Evolutionary conservation across 192 early-diverging fungal genomes (phyloP).

Genomic region (Coemansia sp.): DNA sequence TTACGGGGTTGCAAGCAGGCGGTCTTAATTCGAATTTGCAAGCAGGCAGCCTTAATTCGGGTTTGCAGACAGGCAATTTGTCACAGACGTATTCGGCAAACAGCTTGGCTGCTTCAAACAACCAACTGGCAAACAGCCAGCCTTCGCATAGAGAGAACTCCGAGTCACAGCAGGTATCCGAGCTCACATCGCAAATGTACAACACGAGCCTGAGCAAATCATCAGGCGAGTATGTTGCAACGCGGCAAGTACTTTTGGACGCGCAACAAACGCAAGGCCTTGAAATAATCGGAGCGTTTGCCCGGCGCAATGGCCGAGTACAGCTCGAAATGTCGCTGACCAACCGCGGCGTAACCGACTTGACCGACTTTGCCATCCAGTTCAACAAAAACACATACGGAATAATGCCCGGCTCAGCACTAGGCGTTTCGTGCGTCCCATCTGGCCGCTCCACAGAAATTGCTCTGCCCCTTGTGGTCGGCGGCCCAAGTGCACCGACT

Average conservation of each 20-base stretch:
- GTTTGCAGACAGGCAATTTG: neutral
- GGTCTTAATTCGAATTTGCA: neutral
- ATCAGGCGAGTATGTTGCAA: conserved; percentile 35
- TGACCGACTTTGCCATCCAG: conserved; percentile 71
- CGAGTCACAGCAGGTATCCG: conserved; percentile 26
- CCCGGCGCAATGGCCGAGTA: conserved; percentile 58
- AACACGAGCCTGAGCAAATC: conserved; percentile 24
- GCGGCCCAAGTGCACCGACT: conserved; percentile 55
- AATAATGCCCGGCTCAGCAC: conserved; percentile 53
- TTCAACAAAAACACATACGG: conserved; percentile 82
- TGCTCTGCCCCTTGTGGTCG: conserved; percentile 52
- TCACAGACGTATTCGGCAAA: neutral
- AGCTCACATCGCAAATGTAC: conserved; percentile 43
- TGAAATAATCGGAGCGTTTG: conserved; percentile 59
- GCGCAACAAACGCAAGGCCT: conserved; percentile 55
- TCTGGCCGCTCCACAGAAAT: conserved; percentile 53
- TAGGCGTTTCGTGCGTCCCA: conserved; percentile 41
- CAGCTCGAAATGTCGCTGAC: conserved; percentile 65
- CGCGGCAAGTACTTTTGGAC: conserved; percentile 46
- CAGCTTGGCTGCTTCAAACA: too few species aligned
- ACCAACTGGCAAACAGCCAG: too few species aligned
- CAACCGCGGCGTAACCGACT: conserved; percentile 55
- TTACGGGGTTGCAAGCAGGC: neutral
- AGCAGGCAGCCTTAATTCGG: neutral
- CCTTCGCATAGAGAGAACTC: conserved; percentile 2